Percentiles rank a stretch among this genome's conserved stretches.
These are phyloP conservation scores for Chloranthus sessilifolius DNA, from an alignment of 164 flowering plant genomes.

Conservation along the genomic window DNA sequence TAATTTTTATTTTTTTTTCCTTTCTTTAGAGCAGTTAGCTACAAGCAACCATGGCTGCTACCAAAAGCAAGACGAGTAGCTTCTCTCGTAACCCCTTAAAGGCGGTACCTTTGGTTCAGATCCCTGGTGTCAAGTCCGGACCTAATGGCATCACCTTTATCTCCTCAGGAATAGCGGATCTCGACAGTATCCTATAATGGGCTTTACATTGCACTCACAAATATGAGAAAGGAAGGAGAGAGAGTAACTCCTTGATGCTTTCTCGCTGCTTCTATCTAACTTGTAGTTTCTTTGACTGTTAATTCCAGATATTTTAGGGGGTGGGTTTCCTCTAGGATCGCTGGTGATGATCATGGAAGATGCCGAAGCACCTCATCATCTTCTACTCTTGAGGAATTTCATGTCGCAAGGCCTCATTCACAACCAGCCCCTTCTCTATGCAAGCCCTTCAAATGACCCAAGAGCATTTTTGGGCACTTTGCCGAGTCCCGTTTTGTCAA, in stretches of 20 bases:
- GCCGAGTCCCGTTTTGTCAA: constrained; percentile 57
- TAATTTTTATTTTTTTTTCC: no score
- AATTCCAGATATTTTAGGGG: constrained; percentile 77
- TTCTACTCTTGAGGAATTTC: constrained; percentile 84
- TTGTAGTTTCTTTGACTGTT: constrained; percentile 6
- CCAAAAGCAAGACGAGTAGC: constrained; percentile 50
- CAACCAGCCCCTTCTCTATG: constrained; percentile 79
- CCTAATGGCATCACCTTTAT: constrained; percentile 64
- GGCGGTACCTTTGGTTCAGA: constrained; percentile 22
- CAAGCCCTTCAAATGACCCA: constrained; percentile 72
- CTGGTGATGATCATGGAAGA: constrained; percentile 95
- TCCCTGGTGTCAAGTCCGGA: constrained; percentile 71
- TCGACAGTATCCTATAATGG: constrained; percentile 71
- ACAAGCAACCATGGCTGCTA: constrained; percentile 37
- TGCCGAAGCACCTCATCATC: constrained; percentile 92
- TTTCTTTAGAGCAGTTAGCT: neutral
- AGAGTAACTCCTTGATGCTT: neutral
- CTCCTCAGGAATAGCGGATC: constrained; percentile 91
- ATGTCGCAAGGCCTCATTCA: constrained; percentile 95
- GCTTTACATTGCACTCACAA: neutral
- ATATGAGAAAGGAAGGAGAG: no score
- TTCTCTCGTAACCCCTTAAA: constrained; percentile 67
- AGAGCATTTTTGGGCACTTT: constrained; percentile 85
- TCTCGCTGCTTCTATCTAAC: neutral
- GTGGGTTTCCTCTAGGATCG: constrained; percentile 82